Base-by-base conservation (phyloP, 208 protist species). In the Leishmania major region DNA sequence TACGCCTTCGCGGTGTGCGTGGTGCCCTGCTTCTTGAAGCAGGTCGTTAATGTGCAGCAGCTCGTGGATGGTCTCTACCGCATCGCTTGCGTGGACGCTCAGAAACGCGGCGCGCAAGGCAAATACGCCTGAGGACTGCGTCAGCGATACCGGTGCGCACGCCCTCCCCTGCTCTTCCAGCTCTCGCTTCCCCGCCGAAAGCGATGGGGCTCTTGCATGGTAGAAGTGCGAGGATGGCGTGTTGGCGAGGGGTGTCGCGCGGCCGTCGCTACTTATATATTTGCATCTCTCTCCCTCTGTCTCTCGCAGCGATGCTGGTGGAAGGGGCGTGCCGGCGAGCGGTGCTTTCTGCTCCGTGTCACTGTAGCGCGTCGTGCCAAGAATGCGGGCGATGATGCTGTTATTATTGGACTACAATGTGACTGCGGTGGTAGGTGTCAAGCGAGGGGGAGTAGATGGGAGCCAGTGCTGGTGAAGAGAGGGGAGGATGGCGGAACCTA, bases 21-120 rank as follows among this genome's bases (percentile, higher is more conserved):
- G 17, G 62, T 91, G 22, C 90, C 91, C 75, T 94, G 86, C 78
- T 62, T 89, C 17, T 62, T 96, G 55, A 98, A 98, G 86, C 96
- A 98, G 85, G 78, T 97, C 8, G 94, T 97, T 45, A 98, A 98
- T 83, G 91, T 97, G 64, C 91, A 98, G 84, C 96, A 98, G 87
- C 86, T 98, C 25, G 76, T 97, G 35, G 90, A 97, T 72, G 89
- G 88, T 1, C 89, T 98, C 60, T 95, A 97, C 73, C 92, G 97
- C 83, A 92, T 98, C 55, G 92, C 87, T 49, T 85, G 88, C 59
- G 78, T 88, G 35, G 96, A 98, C 69, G 92, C 89, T 10, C 62
- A 91, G 80, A 89, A 94, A 76, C 89, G 89, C 35, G 45, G 15
- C 17, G 86, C 77, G 70, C 85, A 93, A 87, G 75, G 60, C 7